Evolutionary conservation across 2,329 filamentous ascomycete genomes (phyloP).

Genomic region (Cercospora beticola): DNA sequence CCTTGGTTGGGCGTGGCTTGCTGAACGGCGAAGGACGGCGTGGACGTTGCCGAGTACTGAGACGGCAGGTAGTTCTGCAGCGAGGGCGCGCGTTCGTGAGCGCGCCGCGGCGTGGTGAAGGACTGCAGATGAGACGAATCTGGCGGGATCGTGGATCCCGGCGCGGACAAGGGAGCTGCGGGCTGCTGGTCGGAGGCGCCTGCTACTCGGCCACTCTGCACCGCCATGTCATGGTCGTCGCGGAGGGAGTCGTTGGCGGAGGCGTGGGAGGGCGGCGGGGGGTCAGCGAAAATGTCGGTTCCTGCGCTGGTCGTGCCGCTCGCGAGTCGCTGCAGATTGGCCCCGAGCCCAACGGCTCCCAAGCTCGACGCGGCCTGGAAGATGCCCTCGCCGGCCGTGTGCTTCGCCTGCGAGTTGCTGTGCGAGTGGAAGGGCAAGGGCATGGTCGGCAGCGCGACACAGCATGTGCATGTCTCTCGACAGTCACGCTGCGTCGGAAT

Average conservation of each 20-base stretch:
- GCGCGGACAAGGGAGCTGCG: constrained; percentile 23
- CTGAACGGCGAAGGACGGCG: constrained; percentile 55
- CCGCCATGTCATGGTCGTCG: constrained; percentile 10
- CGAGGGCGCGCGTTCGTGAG: constrained; percentile 51
- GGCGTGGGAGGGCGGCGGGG: constrained; percentile 3
- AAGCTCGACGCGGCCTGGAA: not conserved
- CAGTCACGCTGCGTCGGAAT: not conserved
- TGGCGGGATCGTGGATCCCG: constrained; percentile 37
- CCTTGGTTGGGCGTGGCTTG: constrained; percentile 44
- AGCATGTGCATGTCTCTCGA: not conserved
- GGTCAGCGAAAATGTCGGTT: constrained; percentile 46
- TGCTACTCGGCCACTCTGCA: constrained; percentile 6
- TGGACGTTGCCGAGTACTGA: constrained; percentile 51
- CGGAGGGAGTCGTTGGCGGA: not conserved
- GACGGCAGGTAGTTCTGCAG: constrained; percentile 39
- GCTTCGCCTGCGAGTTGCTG: not conserved
- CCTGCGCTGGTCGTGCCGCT: constrained; percentile 45
- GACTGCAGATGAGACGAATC: constrained; percentile 43
- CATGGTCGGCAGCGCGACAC: not conserved
- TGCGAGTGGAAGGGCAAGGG: constrained; percentile 7
- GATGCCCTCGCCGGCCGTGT: constrained; percentile 8
- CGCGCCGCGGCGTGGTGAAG: constrained; percentile 47
- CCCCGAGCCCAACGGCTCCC: constrained; percentile 2
- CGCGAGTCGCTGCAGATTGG: constrained; percentile 15
- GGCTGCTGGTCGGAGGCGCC: constrained; percentile 39